phyloP scores from a whole-genome alignment of 139 green algal species.

The Chlamydomonas sp. region DNA sequence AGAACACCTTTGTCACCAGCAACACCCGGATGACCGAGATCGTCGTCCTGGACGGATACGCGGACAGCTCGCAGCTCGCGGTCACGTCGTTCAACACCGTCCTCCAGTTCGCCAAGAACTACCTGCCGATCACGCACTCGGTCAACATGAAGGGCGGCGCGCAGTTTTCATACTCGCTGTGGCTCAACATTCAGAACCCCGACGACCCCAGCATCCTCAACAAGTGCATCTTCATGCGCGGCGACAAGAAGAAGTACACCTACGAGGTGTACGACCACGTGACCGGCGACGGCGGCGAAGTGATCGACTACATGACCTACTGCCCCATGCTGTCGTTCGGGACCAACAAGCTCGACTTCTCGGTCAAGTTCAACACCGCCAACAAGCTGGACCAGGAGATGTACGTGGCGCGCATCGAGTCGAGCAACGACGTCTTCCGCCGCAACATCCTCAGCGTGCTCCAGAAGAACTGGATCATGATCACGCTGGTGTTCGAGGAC shows the following conservation, averaged over 20 bases:
- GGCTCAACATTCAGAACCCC: constrained; percentile 1
- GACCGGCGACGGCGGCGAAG: not conserved
- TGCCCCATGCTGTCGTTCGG: not conserved
- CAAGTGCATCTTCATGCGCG: not conserved
- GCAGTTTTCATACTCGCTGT: constrained; percentile 9
- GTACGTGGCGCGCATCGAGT: not conserved
- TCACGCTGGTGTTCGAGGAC: constrained; percentile 18
- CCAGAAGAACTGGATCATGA: constrained; percentile 10
- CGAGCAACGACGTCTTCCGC: not conserved
- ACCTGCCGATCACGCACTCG: not conserved
- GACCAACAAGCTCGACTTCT: not conserved
- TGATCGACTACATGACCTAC: not conserved
- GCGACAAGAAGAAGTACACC: not conserved
- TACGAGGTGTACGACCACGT: not conserved
- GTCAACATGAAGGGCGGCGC: constrained; percentile 1
- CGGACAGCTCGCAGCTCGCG: not conserved
- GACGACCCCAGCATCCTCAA: not conserved
- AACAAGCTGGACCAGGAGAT: constrained; percentile 7
- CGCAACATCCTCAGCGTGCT: not conserved
- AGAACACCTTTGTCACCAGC: no score
- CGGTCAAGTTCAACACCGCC: not conserved
- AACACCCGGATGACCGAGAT: not conserved
- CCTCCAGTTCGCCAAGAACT: not conserved
- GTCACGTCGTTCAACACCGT: not conserved
- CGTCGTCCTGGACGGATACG: not conserved